Evolutionary conservation across 305 asterid species (phyloP), one percentile per base, ranked within the genome.

Genomic region (Coffea humblotiana): DNA sequence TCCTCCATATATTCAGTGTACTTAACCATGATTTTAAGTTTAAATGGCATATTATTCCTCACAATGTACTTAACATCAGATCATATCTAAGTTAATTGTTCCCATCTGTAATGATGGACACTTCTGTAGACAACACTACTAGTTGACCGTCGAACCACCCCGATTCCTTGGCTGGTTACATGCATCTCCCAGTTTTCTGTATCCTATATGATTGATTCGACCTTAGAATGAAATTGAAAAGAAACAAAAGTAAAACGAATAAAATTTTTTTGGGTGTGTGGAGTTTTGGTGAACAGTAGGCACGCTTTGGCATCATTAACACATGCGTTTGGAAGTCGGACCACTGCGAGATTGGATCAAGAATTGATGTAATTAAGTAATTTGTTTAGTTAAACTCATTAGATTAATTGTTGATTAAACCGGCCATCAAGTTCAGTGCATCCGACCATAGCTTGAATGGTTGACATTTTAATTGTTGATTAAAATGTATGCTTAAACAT

Each of bases 391-490:
- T 71, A n/a, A 27, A 48, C 23, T 6, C 49, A 56, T n/a, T 43
- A 37, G 5, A 56, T 52, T 23, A 64, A 25, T 27, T 45, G 29
- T 76, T 23, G 25, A 45, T 1, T 78, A 9, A 54, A 75, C 66
- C 32, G 6, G 32, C 72, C 40, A 25, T 71, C 52, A 45, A 77
- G 54, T 77, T 77, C 82, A 77, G 32, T 68, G 82, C 72, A 82
- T 72, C 47, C 70, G 19, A 77, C 37, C 83, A 67, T 19, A n/a
- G 71, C 69, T 76, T 47, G 23, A 40, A 49, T 49, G 35, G 54
- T 76, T 81, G 84, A 81, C 84, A 68, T n/a, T n/a, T n/a, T n/a
- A 76, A 60, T 63, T 69, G 35, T n/a, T 6, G 21, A 43, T 43
- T 71, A 45, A 71, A 71, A 43, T 71, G 25, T 32, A 16, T 32